A percentile compares a stretch with the other conserved stretches of the same genome.
phyloP scores from a whole-genome alignment of 2,329 filamentous ascomycete species.

The Ceratocystis huliohia region DNA sequence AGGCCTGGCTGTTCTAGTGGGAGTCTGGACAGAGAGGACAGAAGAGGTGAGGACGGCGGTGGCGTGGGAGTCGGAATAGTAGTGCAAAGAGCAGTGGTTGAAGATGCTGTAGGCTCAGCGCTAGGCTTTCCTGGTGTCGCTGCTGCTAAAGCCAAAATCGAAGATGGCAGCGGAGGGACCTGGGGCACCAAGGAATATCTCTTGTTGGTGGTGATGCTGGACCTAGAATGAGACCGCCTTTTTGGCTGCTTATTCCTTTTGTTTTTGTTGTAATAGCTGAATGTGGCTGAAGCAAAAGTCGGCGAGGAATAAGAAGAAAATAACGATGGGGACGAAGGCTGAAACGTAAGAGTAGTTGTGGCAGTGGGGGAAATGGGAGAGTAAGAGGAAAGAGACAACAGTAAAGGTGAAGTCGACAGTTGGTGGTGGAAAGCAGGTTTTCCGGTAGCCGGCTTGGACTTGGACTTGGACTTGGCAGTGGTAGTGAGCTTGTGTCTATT shows the following conservation, averaged over 20 bases:
- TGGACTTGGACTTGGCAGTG: not conserved
- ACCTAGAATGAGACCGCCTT: not conserved
- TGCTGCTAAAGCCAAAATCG: not conserved
- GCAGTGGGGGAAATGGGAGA: slow-evolving; percentile 12
- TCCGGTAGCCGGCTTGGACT: not conserved
- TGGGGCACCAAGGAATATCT: not conserved
- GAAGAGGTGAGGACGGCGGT: not conserved
- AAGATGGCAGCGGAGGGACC: slow-evolving; percentile 6
- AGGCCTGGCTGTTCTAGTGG: not conserved
- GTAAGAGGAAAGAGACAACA: slow-evolving; percentile 9
- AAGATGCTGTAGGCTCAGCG: not conserved
- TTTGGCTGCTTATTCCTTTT: not conserved
- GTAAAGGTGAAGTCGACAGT: slow-evolving; percentile 3
- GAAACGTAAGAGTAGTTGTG: not conserved
- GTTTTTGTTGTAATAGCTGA: slow-evolving; percentile 8
- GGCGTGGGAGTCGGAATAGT: not conserved
- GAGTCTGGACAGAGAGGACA: not conserved
- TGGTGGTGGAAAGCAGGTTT: slow-evolving; percentile 4
- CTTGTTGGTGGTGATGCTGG: not conserved
- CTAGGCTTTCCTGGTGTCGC: not conserved
- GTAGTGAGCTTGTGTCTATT: slow-evolving; percentile 7
- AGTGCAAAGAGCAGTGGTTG: not conserved
- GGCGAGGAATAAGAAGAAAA: slow-evolving; percentile 11
- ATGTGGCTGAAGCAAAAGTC: slow-evolving; percentile 6
- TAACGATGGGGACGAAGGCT: slow-evolving; percentile 12